These are phyloP conservation scores for Apiospora koreana DNA, from an alignment of 2,329 filamentous ascomycete species.

Conservation along the genomic window DNA sequence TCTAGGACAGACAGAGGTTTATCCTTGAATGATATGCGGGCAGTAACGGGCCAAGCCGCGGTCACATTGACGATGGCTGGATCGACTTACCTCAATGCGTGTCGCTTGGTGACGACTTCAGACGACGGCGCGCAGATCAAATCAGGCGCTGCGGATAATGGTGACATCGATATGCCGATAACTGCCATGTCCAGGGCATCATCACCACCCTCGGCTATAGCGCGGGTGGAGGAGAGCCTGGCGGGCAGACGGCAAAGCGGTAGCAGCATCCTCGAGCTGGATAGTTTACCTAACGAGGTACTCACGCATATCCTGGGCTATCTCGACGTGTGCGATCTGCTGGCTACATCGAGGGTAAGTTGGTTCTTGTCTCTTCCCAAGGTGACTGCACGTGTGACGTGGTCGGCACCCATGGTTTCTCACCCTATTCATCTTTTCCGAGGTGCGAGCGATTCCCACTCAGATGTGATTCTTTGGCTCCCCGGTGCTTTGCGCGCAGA, in stretches of 20 bases:
- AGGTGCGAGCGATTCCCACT: constrained; percentile 15
- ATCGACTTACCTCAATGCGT: background rate
- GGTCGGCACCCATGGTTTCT: background rate
- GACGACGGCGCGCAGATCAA: background rate
- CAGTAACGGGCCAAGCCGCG: constrained; percentile 20
- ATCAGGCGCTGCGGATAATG: background rate
- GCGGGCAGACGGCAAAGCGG: constrained; percentile 24
- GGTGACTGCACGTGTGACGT: constrained; percentile 8
- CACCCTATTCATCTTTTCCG: background rate
- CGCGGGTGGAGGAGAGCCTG: constrained; percentile 18
- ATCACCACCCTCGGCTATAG: background rate
- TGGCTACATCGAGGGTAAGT: constrained; percentile 58
- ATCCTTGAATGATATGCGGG: constrained; percentile 8
- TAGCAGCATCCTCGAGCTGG: constrained; percentile 27
- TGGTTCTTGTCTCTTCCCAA: constrained; percentile 10
- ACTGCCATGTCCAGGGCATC: background rate
- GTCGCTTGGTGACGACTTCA: background rate
- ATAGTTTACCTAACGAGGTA: constrained; percentile 56
- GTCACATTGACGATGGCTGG: constrained; percentile 12
- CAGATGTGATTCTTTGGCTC: constrained; percentile 10
- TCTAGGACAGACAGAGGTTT: background rate
- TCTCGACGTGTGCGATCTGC: constrained; percentile 58
- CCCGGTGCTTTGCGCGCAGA: background rate
- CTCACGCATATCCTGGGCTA: constrained; percentile 56
- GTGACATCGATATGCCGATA: background rate